These are phyloP conservation scores for Iris macrosiphon DNA, from an alignment of 106 monocot genomes.

Conservation along the genomic window DNA sequence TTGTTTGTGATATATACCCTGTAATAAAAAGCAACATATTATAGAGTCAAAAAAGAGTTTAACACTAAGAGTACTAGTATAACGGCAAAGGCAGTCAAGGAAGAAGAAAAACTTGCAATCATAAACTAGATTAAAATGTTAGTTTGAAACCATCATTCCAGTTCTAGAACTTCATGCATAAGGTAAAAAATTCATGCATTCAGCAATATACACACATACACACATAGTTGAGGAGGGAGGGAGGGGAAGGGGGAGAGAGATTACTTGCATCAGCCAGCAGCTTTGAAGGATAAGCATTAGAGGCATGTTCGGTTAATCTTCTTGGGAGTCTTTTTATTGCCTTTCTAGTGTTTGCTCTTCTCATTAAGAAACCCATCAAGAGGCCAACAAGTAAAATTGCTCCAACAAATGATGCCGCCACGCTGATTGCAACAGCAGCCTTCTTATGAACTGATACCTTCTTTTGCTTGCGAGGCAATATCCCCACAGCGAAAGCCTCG, in stretches of 20 bases:
- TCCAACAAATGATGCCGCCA: conserved; percentile 23
- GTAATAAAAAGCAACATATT: not conserved
- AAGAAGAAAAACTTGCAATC: too few species aligned
- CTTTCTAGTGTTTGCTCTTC: conserved; percentile 23
- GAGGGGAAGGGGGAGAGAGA: conserved; percentile 14
- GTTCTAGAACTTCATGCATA: not conserved
- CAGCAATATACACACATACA: too few species aligned
- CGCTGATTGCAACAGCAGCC: conserved; percentile 20
- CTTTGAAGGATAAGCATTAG: conserved; percentile 68
- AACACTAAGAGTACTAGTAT: too few species aligned
- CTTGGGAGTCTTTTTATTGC: conserved; percentile 42
- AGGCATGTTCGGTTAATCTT: conserved; percentile 68
- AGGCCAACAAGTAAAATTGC: conserved; percentile 23
- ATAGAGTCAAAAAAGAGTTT: not conserved
- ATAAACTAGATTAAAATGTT: too few species aligned
- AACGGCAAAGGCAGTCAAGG: too few species aligned
- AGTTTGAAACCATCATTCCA: not conserved
- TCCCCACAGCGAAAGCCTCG: conserved; percentile 85
- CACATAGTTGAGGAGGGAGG: too few species aligned
- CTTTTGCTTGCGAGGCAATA: conserved; percentile 34
- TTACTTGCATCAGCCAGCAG: conserved; percentile 92
- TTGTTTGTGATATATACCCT: conserved; percentile 95
- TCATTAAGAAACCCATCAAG: conserved; percentile 23
- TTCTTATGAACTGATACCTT: conserved; percentile 21
- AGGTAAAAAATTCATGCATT: too few species aligned